Conservation (phyloP, 345 rosid species). For the Arabidopsis arenosa region DNA sequence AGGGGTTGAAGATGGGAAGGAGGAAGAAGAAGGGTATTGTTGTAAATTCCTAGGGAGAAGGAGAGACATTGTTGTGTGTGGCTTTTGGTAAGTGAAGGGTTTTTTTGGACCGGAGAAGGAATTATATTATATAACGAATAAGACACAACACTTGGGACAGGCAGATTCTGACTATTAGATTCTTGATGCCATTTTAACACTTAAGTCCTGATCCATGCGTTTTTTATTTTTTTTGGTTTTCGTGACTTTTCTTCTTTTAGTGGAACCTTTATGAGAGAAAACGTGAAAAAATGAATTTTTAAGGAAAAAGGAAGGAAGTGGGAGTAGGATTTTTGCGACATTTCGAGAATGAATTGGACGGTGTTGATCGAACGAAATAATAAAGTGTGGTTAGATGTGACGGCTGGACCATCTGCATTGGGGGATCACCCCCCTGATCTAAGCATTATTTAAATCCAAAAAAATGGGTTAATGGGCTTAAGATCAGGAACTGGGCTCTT, state of each 20-base stretch:
- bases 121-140: background rate
- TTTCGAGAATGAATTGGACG: background rate
- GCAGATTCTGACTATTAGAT: constrained; percentile 18
- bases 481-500: too few relatives aligned
- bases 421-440: too few relatives aligned
- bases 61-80: constrained; percentile 38
- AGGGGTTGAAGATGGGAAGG: constrained; percentile 34
- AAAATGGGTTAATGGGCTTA: too few relatives aligned
- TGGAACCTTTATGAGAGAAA: background rate
- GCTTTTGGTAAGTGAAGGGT: constrained; percentile 29
- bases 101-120: background rate
- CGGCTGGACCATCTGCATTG: background rate
- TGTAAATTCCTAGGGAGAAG: constrained; percentile 50
- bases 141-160: constrained; percentile 9
- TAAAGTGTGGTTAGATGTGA: background rate
- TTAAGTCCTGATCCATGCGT: constrained; percentile 4
- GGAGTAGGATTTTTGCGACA: too few relatives aligned
- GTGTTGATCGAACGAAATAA: background rate
- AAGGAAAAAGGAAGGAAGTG: too few relatives aligned
- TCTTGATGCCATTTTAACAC: constrained; percentile 17
- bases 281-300: background rate
- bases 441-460: too few relatives aligned
- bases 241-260: background rate
- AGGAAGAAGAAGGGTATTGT: constrained; percentile 51
- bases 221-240: background rate